Evolutionary conservation across 495 filamentous ascomycete species (phyloP).

Genomic region (Podospora pseudoanserina): DNA sequence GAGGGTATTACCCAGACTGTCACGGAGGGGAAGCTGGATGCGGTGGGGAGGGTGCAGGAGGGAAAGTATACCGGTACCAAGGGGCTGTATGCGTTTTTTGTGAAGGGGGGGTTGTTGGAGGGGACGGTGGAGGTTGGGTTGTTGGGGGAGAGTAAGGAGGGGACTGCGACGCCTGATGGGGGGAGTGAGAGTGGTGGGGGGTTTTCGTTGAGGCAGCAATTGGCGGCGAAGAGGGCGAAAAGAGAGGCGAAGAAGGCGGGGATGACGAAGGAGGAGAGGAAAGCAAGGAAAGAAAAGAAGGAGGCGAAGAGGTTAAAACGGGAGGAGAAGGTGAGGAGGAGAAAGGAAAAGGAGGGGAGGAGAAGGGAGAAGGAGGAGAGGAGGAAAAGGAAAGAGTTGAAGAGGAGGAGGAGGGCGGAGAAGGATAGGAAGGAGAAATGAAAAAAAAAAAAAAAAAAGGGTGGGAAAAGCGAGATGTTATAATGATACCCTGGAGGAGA

Average conservation of each 20-base stretch:
- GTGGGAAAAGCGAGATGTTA: background rate
- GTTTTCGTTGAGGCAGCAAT: constrained; percentile 11
- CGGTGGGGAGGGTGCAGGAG: constrained; percentile 37
- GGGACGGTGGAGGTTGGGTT: constrained; percentile 48
- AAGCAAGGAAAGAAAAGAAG: constrained; percentile 39
- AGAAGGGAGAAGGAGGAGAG: constrained; percentile 27
- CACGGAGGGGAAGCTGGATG: constrained; percentile 49
- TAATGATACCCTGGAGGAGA: background rate
- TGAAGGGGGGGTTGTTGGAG: constrained; percentile 65
- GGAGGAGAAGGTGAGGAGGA: constrained; percentile 43
- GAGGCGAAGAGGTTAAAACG: constrained; percentile 44
- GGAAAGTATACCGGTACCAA: constrained; percentile 46
- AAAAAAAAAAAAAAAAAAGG: background rate
- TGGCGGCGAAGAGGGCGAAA: constrained; percentile 20
- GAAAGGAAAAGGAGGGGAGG: constrained; percentile 1
- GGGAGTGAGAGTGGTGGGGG: constrained; percentile 26
- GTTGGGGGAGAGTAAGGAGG: constrained; percentile 33
- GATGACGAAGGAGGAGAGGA: constrained; percentile 36
- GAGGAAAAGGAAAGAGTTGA: constrained; percentile 11
- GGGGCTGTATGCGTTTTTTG: constrained; percentile 79
- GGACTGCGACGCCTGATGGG: constrained; percentile 33
- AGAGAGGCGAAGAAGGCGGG: constrained; percentile 24
- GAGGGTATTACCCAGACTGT: constrained; percentile 49
- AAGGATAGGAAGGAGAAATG: constrained; percentile 4
- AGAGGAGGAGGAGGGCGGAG: constrained; percentile 19